These are phyloP conservation scores for Calonectria pteridis DNA, from an alignment of 2,329 filamentous ascomycete species.

Conservation along the genomic window DNA sequence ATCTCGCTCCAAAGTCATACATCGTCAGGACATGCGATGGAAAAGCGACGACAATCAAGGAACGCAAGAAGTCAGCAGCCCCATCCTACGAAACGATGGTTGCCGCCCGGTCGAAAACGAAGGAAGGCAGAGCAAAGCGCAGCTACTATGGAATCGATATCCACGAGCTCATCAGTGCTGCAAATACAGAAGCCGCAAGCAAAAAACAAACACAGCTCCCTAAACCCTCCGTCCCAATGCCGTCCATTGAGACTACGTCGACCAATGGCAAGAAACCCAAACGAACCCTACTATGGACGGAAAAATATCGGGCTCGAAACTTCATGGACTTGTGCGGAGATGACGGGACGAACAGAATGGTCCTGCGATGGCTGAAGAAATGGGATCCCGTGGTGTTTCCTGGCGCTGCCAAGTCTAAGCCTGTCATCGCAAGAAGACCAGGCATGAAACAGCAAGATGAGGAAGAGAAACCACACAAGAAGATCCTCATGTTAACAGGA, in stretches of 20 bases:
- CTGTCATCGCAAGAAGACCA: constrained; percentile 57
- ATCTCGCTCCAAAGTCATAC: constrained; percentile 49
- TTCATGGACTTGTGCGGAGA: constrained; percentile 96
- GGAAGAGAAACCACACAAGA: constrained; percentile 83
- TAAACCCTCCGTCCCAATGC: constrained; percentile 51
- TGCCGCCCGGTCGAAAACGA: constrained; percentile 74
- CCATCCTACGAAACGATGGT: constrained; percentile 76
- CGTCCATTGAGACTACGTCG: constrained; percentile 56
- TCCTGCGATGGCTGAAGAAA: constrained; percentile 91
- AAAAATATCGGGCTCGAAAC: constrained; percentile 93
- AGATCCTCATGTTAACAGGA: constrained; percentile 90
- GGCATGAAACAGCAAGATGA: constrained; percentile 59
- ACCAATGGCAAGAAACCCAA: constrained; percentile 55
- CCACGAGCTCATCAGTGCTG: constrained; percentile 82
- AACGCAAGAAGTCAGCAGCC: constrained; percentile 60
- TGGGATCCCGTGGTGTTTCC: constrained; percentile 97
- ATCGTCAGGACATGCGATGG: constrained; percentile 69
- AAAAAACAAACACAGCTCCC: constrained; percentile 41
- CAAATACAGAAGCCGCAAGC: constrained; percentile 69
- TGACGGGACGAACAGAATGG: constrained; percentile 90
- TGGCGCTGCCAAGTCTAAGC: constrained; percentile 72
- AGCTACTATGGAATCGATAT: constrained; percentile 96
- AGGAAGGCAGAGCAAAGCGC: constrained; percentile 76
- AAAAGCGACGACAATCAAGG: constrained; percentile 65
- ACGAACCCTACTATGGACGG: constrained; percentile 84